These are phyloP conservation scores for Extremus antarcticus DNA, from an alignment of 495 filamentous ascomycete species.

Conservation along the genomic window DNA sequence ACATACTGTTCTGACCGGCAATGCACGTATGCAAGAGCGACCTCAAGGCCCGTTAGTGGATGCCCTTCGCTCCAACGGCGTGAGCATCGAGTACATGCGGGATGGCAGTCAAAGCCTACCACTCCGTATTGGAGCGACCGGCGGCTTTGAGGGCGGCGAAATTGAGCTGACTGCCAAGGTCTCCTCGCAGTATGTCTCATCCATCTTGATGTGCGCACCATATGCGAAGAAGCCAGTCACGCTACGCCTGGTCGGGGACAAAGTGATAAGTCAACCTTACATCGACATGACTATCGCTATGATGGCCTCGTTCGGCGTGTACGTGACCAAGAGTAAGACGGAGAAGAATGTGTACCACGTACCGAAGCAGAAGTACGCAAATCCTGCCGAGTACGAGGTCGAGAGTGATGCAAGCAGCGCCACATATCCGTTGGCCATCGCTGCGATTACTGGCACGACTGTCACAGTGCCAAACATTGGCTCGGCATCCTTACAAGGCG, in stretches of 20 bases:
- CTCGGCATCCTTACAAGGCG: constrained; percentile 79
- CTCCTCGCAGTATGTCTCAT: constrained; percentile 95
- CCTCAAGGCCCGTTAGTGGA: constrained; percentile 93
- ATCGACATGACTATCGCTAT: constrained; percentile 98
- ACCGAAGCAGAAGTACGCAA: constrained; percentile 71
- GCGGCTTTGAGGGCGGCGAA: constrained; percentile 79
- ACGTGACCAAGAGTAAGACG: constrained; percentile 58
- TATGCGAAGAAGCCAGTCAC: constrained; percentile 92
- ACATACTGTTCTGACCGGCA: constrained; percentile 79
- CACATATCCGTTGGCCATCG: constrained; percentile 90
- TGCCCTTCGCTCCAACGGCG: constrained; percentile 74
- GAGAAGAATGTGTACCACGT: constrained; percentile 92
- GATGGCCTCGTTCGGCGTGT: constrained; percentile 89
- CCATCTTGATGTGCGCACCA: constrained; percentile 90
- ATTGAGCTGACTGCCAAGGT: constrained; percentile 90
- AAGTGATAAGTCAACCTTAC: constrained; percentile 92
- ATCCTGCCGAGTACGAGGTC: constrained; percentile 77
- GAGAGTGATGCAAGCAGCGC: constrained; percentile 97
- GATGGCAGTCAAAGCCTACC: constrained; percentile 59
- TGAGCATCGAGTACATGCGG: constrained; percentile 67
- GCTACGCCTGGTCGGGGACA: constrained; percentile 78
- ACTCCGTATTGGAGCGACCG: constrained; percentile 66
- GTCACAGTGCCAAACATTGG: constrained; percentile 97
- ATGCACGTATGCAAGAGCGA: constrained; percentile 89
- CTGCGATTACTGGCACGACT: constrained; percentile 86